These are phyloP conservation scores for Juncus inflexus DNA, from an alignment of 176 grass and related monocot genomes.

Conservation along the genomic window DNA sequence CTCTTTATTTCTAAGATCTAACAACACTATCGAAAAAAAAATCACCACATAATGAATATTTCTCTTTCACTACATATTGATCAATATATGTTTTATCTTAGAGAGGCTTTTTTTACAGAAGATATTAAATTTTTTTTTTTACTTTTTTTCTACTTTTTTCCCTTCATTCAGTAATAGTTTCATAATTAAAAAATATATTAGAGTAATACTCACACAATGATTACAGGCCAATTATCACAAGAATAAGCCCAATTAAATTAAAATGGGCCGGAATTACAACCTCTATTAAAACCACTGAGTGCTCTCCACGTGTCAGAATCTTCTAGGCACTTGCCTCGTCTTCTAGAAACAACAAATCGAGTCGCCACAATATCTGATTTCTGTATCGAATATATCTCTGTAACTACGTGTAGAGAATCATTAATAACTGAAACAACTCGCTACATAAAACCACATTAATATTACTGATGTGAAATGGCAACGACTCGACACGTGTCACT, in stretches of 20 bases:
- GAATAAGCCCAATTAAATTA: neutral
- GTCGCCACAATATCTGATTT: slow-evolving; percentile 6
- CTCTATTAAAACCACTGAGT: neutral
- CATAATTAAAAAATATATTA: neutral
- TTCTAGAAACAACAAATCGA: slow-evolving; percentile 6
- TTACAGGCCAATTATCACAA: neutral
- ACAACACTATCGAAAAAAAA: no score
- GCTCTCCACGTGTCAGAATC: neutral
- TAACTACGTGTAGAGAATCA: neutral
- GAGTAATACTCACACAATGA: no score
- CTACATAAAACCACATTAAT: no score
- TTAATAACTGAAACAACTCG: neutral
- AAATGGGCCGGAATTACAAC: no score
- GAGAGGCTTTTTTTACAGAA: neutral
- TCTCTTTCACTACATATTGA: no score
- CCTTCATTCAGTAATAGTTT: neutral
- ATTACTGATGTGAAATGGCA: no score
- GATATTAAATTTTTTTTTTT: neutral
- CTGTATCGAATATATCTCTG: neutral
- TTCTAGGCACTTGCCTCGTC: neutral
- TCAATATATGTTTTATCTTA: no score
- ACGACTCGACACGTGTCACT: no score
- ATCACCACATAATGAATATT: no score
- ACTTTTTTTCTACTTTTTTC: neutral
- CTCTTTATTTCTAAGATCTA: no score